A percentile compares a stretch with the other conserved stretches of the same genome.
These are phyloP conservation scores for Penicillium psychrofluorescens DNA, from an alignment of 495 filamentous ascomycete genomes.

Conservation along the genomic window DNA sequence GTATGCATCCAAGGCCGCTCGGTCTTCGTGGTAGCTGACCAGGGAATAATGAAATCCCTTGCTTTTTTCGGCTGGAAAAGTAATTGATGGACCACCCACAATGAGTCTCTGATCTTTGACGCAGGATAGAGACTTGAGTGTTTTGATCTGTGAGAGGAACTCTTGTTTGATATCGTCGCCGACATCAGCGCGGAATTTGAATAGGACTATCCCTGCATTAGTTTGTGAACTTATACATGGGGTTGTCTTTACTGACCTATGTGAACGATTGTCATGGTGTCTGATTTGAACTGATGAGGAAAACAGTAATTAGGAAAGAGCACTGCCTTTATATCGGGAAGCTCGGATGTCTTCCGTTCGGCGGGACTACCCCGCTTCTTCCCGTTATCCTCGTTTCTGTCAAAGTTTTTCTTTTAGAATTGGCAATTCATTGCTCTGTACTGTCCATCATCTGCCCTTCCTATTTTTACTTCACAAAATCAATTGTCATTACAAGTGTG, in stretches of 20 bases:
- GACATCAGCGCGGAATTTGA: constrained; percentile 35
- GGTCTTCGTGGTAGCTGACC: constrained; percentile 38
- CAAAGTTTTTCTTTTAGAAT: not conserved
- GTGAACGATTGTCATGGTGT: constrained; percentile 28
- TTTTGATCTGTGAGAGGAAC: constrained; percentile 36
- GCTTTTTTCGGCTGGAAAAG: constrained; percentile 36
- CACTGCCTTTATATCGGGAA: no score
- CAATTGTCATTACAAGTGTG: no score
- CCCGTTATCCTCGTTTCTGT: not conserved
- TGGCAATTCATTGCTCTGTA: no score
- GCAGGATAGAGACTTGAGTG: constrained; percentile 30
- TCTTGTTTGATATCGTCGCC: constrained; percentile 22
- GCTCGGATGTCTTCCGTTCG: not conserved
- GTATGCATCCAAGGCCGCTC: constrained; percentile 32
- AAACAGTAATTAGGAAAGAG: no score
- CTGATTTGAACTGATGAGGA: not conserved
- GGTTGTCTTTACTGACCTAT: constrained; percentile 17
- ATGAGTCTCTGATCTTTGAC: constrained; percentile 34
- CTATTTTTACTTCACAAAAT: no score
- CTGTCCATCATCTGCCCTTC: no score
- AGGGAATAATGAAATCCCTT: constrained; percentile 41
- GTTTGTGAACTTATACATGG: not conserved
- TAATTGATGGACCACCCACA: constrained; percentile 39
- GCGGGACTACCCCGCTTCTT: not conserved
- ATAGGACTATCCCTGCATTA: constrained; percentile 24